Evolutionary conservation across 306 rosid species (phyloP).

Genomic region (Sophora flavescens): DNA sequence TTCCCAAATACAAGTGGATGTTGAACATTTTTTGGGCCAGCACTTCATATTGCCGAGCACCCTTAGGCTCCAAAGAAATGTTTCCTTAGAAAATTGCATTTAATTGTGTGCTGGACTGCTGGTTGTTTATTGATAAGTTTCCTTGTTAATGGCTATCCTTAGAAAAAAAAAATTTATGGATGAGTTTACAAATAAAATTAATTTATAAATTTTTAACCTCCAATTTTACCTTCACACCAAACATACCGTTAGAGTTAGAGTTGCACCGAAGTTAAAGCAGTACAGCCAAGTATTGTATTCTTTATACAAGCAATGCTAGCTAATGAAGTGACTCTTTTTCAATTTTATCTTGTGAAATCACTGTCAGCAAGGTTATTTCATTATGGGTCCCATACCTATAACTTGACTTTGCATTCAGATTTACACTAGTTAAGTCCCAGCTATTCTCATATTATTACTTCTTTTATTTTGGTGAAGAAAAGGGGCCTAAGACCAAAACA

Average conservation of each 20-base stretch:
- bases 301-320: neutral
- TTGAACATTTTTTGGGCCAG: neutral
- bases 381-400: neutral
- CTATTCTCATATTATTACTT: too few species aligned
- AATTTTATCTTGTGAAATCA: neutral
- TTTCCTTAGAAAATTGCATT: neutral
- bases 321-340: neutral
- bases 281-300: conserved; percentile 50
- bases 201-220: too few species aligned
- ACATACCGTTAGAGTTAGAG: neutral
- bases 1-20: neutral
- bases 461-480: too few species aligned
- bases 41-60: neutral
- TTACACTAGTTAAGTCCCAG: too few species aligned
- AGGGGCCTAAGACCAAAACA: too few species aligned
- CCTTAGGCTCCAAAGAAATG: neutral
- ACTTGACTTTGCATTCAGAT: too few species aligned
- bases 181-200: too few species aligned
- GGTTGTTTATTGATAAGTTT: conserved; percentile 14
- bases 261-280: conserved; percentile 57
- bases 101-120: neutral
- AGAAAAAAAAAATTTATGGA: conserved; percentile 45
- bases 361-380: too few species aligned
- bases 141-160: neutral
- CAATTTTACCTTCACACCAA: too few species aligned